These are phyloP conservation scores for Misopates orontium DNA, from an alignment of 257 asterid species.

Conservation along the genomic window DNA sequence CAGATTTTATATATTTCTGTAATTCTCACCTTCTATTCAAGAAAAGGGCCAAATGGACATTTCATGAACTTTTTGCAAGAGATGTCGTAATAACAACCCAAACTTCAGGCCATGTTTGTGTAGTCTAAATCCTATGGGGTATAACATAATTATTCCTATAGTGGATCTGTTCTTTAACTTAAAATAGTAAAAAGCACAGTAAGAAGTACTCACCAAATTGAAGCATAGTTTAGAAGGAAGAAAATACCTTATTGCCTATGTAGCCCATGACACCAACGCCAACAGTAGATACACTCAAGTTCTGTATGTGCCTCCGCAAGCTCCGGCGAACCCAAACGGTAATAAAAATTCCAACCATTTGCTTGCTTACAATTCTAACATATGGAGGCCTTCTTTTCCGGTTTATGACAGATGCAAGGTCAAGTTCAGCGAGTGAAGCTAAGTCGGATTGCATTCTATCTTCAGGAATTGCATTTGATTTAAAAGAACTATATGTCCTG, in stretches of 20 bases:
- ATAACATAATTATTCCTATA: too few species aligned
- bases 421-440: constrained; percentile 54
- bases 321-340: constrained; percentile 91
- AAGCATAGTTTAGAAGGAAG: constrained; percentile 21
- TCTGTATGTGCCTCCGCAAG: constrained; percentile 77
- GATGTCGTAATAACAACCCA: too few species aligned
- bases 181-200: too few species aligned
- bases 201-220: too few species aligned
- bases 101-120: too few species aligned
- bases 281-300: constrained; percentile 78
- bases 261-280: constrained; percentile 99
- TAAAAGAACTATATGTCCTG: constrained; percentile 55
- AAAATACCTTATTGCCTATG: constrained; percentile 91
- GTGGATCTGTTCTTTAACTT: too few species aligned
- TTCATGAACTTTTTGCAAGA: too few species aligned
- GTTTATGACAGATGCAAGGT: constrained; percentile 70
- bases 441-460: constrained; percentile 42
- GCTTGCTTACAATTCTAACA: constrained; percentile 93
- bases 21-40: too few species aligned
- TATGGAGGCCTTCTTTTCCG: constrained; percentile 74
- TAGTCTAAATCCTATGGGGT: too few species aligned
- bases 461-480: constrained; percentile 33
- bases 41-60: too few species aligned
- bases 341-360: constrained; percentile 88
- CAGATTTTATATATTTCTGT: too few species aligned